These are phyloP conservation scores for Smittium culicis DNA, from an alignment of 371 early-diverging fungal genomes.

Conservation along the genomic window DNA sequence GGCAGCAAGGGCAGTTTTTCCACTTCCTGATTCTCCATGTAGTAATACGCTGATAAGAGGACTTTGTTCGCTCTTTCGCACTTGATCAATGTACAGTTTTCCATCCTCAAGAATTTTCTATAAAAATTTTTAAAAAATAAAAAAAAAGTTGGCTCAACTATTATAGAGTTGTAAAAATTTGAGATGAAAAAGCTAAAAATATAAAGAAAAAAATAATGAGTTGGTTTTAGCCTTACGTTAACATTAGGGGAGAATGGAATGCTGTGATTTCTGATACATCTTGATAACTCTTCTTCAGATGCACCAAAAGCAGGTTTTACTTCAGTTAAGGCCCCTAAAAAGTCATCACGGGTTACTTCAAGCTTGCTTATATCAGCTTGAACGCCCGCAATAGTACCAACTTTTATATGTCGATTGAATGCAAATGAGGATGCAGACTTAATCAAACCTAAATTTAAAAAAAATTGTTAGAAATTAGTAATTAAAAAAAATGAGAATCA, in stretches of 20 bases:
- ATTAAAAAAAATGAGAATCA: too few species aligned
- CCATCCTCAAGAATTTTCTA: slow-evolving; percentile 54
- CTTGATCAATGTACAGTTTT: slow-evolving; percentile 73
- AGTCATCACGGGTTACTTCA: slow-evolving; percentile 84
- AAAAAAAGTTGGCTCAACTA: too few species aligned
- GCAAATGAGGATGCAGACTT: slow-evolving; percentile 99
- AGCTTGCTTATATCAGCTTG: slow-evolving; percentile 72
- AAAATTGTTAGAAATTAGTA: too few species aligned
- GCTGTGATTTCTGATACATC: slow-evolving; percentile 71
- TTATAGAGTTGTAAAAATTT: not conserved
- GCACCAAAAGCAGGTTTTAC: slow-evolving; percentile 97
- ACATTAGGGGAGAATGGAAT: slow-evolving; percentile 52
- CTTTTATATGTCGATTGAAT: slow-evolving; percentile 94
- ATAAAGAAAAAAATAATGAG: not conserved
- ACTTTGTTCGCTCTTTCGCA: slow-evolving; percentile 59
- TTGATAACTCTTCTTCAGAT: slow-evolving; percentile 78
- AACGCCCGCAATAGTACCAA: slow-evolving; percentile 66
- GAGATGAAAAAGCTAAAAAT: too few species aligned
- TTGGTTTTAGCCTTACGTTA: not conserved
- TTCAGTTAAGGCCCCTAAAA: slow-evolving; percentile 89
- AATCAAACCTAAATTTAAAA: slow-evolving; percentile 41
- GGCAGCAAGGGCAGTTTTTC: slow-evolving; percentile 97
- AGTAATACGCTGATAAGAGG: slow-evolving; percentile 78
- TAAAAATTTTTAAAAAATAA: not conserved
- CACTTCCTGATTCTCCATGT: slow-evolving; percentile 85